phyloP scores from a whole-genome alignment of 768 basidiomycete species.

The Pulveroboletus ravenelii region DNA sequence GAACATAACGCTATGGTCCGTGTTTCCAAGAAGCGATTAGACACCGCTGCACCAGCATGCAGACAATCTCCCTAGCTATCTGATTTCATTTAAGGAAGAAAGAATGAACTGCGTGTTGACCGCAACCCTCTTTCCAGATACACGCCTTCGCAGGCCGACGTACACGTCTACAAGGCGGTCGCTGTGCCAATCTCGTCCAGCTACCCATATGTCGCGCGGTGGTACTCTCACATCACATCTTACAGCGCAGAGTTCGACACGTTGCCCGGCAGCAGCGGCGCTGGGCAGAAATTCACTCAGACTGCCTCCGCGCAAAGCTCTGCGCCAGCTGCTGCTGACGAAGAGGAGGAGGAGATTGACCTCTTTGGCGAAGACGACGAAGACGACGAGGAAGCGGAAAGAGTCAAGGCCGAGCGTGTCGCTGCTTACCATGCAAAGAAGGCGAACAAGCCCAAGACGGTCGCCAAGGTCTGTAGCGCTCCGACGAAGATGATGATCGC shows the following conservation, averaged over 20 bases:
- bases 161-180: conserved; percentile 83
- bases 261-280: conserved; percentile 82
- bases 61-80: conserved; percentile 71
- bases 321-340: conserved; percentile 41
- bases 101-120: conserved; percentile 4
- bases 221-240: conserved; percentile 94
- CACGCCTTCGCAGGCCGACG: conserved; percentile 91
- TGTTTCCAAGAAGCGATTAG: conserved; percentile 95
- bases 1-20: conserved; percentile 86
- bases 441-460: conserved; percentile 80
- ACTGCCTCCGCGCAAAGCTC: conserved; percentile 39
- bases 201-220: conserved; percentile 75
- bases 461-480: conserved; percentile 65
- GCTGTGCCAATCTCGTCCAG: conserved; percentile 56
- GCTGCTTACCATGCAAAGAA: conserved; percentile 93
- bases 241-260: conserved; percentile 72
- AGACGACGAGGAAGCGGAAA: conserved; percentile 83
- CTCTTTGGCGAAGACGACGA: conserved; percentile 85
- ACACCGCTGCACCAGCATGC: conserved; percentile 79
- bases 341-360: conserved; percentile 71
- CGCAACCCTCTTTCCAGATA: conserved; percentile 47
- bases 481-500: conserved; percentile 4
- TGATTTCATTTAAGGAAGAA: conserved; percentile 39
- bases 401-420: conserved; percentile 86
- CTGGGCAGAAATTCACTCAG: conserved; percentile 68